These are phyloP conservation scores for Starmera amethionina DNA, from an alignment of 805 yeast species.

Conservation along the genomic window DNA sequence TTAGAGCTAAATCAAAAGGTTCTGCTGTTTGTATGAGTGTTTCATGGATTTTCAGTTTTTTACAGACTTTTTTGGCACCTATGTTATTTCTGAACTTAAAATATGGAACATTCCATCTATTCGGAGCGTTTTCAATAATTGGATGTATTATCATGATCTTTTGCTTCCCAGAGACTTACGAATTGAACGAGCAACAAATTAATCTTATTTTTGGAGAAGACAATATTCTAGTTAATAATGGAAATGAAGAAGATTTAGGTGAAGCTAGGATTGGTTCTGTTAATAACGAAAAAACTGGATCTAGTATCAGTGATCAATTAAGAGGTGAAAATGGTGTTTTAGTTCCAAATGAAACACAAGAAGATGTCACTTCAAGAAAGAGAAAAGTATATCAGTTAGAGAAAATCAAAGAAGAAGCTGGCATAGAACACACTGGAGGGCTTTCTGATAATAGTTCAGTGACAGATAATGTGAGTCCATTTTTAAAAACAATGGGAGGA, in stretches of 20 bases:
- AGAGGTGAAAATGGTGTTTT: too few relatives aligned
- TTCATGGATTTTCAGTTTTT: constrained; percentile 33
- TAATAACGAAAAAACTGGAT: too few relatives aligned
- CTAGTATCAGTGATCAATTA: too few relatives aligned
- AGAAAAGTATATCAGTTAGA: too few relatives aligned
- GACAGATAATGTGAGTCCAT: constrained; percentile 3
- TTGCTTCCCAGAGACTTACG: constrained; percentile 36
- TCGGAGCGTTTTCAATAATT: constrained; percentile 25
- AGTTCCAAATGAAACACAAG: too few relatives aligned
- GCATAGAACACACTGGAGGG: too few relatives aligned
- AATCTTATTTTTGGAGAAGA: constrained; percentile 11
- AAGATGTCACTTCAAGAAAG: too few relatives aligned
- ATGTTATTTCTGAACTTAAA: constrained; percentile 23
- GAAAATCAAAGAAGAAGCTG: too few relatives aligned
- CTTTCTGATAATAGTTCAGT: neutral
- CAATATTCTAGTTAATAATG: too few relatives aligned
- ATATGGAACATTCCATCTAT: constrained; percentile 30
- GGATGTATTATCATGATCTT: constrained; percentile 22
- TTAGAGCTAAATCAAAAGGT: constrained; percentile 35
- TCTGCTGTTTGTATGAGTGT: constrained; percentile 34
- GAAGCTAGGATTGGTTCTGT: too few relatives aligned
- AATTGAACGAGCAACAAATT: constrained; percentile 17
- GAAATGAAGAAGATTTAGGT: neutral
- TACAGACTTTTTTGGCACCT: constrained; percentile 31
- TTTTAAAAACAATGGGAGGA: constrained; percentile 6